phyloP scores from a whole-genome alignment of 192 early-diverging fungal species.

The Gamsiella multidivaricata region DNA sequence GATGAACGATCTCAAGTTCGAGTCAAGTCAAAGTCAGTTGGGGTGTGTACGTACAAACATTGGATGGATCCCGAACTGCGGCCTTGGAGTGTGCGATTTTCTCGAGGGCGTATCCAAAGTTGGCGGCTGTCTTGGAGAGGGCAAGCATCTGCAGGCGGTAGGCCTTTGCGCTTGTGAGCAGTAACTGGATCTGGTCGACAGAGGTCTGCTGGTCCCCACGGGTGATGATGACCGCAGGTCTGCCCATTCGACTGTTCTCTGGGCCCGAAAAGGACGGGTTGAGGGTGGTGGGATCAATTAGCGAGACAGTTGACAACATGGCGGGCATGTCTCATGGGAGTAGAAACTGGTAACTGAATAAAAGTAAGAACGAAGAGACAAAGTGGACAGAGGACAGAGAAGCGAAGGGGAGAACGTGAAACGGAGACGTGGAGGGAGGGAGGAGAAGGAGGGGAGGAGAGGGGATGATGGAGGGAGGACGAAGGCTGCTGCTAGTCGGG shows the following conservation, averaged over 20 bases:
- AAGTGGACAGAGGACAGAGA: slow-evolving; percentile 5
- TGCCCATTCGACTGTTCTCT: slow-evolving; percentile 31
- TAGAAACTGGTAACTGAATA: slow-evolving; percentile 1
- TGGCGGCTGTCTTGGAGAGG: slow-evolving; percentile 59
- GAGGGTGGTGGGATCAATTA: slow-evolving; percentile 48
- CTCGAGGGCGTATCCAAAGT: slow-evolving; percentile 61
- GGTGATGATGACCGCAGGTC: slow-evolving; percentile 52
- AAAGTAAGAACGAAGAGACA: not conserved
- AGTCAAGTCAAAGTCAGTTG: too few relatives aligned
- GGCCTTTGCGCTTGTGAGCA: slow-evolving; percentile 55
- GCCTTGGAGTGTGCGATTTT: slow-evolving; percentile 58
- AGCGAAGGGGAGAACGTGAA: not conserved
- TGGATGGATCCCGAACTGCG: slow-evolving; percentile 44
- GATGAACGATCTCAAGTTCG: too few relatives aligned
- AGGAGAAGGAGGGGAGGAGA: not conserved
- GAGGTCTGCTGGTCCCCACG: slow-evolving; percentile 52
- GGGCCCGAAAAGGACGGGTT: slow-evolving; percentile 51
- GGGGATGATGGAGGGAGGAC: not conserved
- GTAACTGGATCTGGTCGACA: slow-evolving; percentile 48
- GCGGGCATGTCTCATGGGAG: slow-evolving; percentile 17
- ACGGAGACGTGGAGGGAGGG: not conserved
- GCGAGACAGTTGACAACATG: slow-evolving; percentile 51
- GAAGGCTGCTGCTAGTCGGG: not conserved
- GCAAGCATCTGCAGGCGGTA: slow-evolving; percentile 59
- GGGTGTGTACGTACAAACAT: slow-evolving; percentile 51